Evolutionary conservation across 2,329 filamentous ascomycete genomes (phyloP), one percentile per base, ranked within the genome.

Genomic region (Tolypocladium ovalisporum): DNA sequence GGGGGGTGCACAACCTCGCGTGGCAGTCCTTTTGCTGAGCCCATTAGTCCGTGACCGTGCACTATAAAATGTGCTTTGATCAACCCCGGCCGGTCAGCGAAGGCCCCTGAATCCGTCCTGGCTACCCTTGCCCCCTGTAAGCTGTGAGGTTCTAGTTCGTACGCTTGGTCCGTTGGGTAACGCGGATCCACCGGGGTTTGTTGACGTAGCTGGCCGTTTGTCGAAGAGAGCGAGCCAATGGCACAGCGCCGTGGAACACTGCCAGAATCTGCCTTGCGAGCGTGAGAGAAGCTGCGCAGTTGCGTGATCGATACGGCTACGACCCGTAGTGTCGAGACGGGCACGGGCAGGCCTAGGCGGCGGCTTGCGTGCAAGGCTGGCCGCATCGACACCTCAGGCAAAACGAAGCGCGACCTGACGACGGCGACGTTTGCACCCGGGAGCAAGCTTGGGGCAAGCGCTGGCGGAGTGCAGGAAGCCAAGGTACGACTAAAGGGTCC

Each of bases 1-100:
- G 22, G 42, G 40, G 56, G 56, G 52, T 53, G 57, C 60, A 54
- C 55, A 56, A 58, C 51, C 60, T 61, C 61, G 62, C 60, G 60
- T 61, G 61, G 61, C 59, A 59, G 54, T 56, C 54, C 56, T 56
- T 59, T 59, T 62, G 42, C 58, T 55, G 37, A 32, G 51, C 54
- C 51, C 57, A 52, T 54, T 55, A 44, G 37, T 39, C 40, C 40
- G 40, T 44, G 15, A 22, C 40, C n/a, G 40, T 24, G 17, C 34
- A 24, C 36, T 44, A 17, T 10, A 40, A 24, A 32, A 29, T 34
- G 35, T 22, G n/a, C 56, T 52, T 44, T 32, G 51, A 54, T 56
- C 34, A n/a, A 56, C 55, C 40, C 56, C 36, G 39, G 57, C 44
- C 40, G 17, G 56, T 49, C 56, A 57, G 52, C 51, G 40, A 55